A percentile compares a stretch with the other conserved stretches of the same genome.
These are phyloP conservation scores for Psilocybe cyanescens DNA, from an alignment of 768 basidiomycete species.

Conservation along the genomic window DNA sequence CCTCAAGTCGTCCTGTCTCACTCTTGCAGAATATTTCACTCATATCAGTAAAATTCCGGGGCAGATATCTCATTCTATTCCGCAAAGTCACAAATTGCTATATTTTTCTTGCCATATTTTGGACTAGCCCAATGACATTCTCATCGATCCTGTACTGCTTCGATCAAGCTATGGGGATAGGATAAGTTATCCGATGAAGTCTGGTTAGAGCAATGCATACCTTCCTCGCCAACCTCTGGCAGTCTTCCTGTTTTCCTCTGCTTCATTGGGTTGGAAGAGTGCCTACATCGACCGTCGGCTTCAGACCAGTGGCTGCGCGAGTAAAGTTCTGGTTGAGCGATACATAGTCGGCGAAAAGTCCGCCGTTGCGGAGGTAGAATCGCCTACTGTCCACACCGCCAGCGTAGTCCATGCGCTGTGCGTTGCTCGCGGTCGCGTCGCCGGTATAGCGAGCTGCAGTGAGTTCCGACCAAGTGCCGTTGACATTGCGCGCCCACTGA, in stretches of 20 bases:
- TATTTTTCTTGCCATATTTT: too few relatives aligned
- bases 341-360: conserved; percentile 11
- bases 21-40: too few relatives aligned
- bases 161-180: too few relatives aligned
- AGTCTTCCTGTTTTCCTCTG: not conserved
- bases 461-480: conserved; percentile 18
- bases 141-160: too few relatives aligned
- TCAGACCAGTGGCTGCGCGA: conserved; percentile 6
- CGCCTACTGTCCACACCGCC: conserved; percentile 7
- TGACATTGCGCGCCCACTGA: conserved; percentile 20
- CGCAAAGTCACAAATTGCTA: too few relatives aligned
- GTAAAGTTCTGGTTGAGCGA: conserved; percentile 10
- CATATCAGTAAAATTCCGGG: too few relatives aligned
- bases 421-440: conserved; percentile 9
- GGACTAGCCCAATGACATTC: too few relatives aligned
- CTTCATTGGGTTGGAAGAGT: conserved; percentile 3
- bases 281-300: conserved; percentile 8
- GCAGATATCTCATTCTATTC: too few relatives aligned
- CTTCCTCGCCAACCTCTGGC: too few relatives aligned
- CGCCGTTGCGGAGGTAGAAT: conserved; percentile 16
- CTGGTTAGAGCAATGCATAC: too few relatives aligned
- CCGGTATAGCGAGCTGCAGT: conserved; percentile 14
- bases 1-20: too few relatives aligned
- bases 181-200: too few relatives aligned
- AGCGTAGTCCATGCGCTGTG: conserved; percentile 17